Evolutionary conservation across 495 filamentous ascomycete species (phyloP).

Genomic region (Hypomontagnella monticulosa): DNA sequence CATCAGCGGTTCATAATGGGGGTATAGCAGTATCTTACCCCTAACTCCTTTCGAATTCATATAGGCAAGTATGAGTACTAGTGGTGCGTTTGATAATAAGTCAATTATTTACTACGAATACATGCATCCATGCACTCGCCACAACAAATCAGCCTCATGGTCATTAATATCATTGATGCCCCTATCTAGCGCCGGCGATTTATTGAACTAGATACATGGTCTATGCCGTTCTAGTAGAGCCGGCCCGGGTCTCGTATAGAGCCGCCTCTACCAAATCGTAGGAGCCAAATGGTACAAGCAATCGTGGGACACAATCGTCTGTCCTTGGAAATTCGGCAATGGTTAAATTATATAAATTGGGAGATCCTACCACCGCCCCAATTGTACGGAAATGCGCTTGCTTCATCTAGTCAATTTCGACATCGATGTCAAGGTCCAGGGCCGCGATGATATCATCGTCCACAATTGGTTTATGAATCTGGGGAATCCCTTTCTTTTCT

Average conservation of each 20-base stretch:
- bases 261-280: background rate
- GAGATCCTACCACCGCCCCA: background rate
- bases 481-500: conserved; percentile 67
- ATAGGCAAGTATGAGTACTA: no score
- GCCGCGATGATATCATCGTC: conserved; percentile 87
- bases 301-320: background rate
- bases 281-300: no score
- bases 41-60: no score
- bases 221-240: background rate
- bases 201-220: background rate
- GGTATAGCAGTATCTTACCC: no score
- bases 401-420: conserved; percentile 64
- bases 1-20: no score
- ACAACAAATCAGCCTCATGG: background rate
- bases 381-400: background rate
- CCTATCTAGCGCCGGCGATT: conserved; percentile 5
- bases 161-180: background rate
- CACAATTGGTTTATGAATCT: conserved; percentile 75
- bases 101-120: background rate
- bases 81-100: no score
- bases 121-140: background rate
- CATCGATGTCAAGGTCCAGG: conserved; percentile 83
- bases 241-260: background rate
- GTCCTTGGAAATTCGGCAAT: background rate
- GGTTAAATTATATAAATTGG: background rate